These are phyloP conservation scores for Umbelopsis sp. DNA, from an alignment of 192 early-diverging fungal genomes.

Conservation along the genomic window DNA sequence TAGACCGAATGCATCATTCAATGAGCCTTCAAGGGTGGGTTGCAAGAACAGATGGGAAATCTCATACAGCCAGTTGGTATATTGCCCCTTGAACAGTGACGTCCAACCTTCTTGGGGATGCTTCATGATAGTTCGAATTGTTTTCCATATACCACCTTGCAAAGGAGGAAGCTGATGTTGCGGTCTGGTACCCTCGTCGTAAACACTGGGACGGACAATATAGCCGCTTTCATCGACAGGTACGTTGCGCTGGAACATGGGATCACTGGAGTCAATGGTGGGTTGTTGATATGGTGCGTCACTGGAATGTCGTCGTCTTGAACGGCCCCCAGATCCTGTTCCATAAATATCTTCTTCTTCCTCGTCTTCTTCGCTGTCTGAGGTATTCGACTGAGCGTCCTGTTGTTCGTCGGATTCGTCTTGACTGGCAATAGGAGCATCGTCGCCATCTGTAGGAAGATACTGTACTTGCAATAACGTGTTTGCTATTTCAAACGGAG, in stretches of 20 bases:
- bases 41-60: conserved; percentile 75
- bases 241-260: conserved; percentile 46
- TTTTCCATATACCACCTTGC: conserved; percentile 58
- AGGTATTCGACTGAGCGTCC: conserved; percentile 28
- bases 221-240: conserved; percentile 64
- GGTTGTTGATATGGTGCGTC: conserved; percentile 30
- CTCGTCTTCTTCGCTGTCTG: conserved; percentile 38
- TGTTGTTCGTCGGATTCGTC: conserved; percentile 4
- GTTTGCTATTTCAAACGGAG: conserved; percentile 68
- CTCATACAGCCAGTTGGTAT: conserved; percentile 78
- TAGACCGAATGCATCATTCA: conserved; percentile 92
- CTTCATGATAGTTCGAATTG: conserved; percentile 52
- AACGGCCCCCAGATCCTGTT: neutral
- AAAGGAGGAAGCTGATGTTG: conserved; percentile 66
- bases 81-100: conserved; percentile 66
- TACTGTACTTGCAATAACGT: conserved; percentile 81
- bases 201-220: conserved; percentile 52
- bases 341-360: conserved; percentile 33
- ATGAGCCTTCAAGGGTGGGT: conserved; percentile 80
- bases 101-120: conserved; percentile 69
- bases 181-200: conserved; percentile 57
- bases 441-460: conserved; percentile 60
- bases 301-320: conserved; percentile 23
- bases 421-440: neutral
- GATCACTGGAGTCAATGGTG: conserved; percentile 45